These are phyloP conservation scores for Yamadazyma atmosphaerica DNA, from an alignment of 1,139 yeast species.

Conservation along the genomic window DNA sequence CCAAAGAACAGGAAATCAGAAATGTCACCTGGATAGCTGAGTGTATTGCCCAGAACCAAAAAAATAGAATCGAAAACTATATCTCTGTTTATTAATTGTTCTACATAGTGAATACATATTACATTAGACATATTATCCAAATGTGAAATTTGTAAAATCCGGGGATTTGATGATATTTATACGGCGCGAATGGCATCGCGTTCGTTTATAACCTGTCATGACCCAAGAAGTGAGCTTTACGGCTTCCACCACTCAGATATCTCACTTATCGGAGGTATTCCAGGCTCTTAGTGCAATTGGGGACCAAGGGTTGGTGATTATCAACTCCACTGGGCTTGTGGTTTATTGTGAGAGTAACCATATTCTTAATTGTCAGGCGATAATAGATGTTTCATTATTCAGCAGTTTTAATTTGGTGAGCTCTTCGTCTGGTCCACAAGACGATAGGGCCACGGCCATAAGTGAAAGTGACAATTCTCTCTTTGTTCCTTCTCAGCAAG, in stretches of 20 bases:
- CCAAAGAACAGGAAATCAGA: slow-evolving; percentile 94
- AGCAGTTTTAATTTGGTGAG: slow-evolving; percentile 24
- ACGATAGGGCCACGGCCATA: not conserved
- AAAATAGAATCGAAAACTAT: slow-evolving; percentile 76
- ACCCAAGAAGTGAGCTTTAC: slow-evolving; percentile 12
- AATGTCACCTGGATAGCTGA: slow-evolving; percentile 99
- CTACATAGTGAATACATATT: not conserved
- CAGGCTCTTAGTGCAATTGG: slow-evolving; percentile 33
- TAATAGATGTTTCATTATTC: slow-evolving; percentile 40
- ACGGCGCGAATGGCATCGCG: too few species aligned
- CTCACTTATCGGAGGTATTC: slow-evolving; percentile 41
- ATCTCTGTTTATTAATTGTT: slow-evolving; percentile 59
- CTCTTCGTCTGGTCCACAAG: not conserved
- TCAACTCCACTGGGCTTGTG: slow-evolving; percentile 33
- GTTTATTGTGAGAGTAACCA: slow-evolving; percentile 41
- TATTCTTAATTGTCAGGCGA: slow-evolving; percentile 34
- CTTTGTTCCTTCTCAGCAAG: too few species aligned
- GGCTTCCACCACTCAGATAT: slow-evolving; percentile 42
- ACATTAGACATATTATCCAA: too few species aligned
- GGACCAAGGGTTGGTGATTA: slow-evolving; percentile 36
- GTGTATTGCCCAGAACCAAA: slow-evolving; percentile 88
- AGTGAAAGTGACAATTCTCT: not conserved
- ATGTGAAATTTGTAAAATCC: not conserved
- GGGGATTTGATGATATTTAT: not conserved
- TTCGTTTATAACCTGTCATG: too few species aligned